Base-by-base conservation (phyloP, 108 stramenopile genomes). In the Fistulifera pelliculosa region DNA sequence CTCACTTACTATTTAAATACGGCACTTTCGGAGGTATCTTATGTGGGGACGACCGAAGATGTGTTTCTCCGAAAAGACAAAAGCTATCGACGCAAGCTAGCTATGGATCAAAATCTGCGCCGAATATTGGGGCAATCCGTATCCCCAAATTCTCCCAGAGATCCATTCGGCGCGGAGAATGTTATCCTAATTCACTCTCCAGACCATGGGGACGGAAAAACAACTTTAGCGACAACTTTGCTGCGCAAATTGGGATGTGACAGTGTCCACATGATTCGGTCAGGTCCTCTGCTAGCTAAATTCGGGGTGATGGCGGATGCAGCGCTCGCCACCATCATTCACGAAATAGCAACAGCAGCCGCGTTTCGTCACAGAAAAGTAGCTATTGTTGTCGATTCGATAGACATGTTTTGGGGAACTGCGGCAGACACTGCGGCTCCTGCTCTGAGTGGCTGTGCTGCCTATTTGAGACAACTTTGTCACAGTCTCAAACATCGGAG, bases 351-450 rank as follows among this genome's bases (percentile, higher is more conserved):
- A 13, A 49, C 83, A 14, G 61, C 70, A 27, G 78, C 79, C 40
- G 79, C 85, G 22, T 53, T 81, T 28, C 56, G 47, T 42, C 18
- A 50, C 24, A 12, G 52, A 18, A 23, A 22, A 38, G 52, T 77
- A 8, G 86, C 85, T 53, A 78, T 90, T 27, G 68, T 90, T 61
- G 56, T 90, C 25, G 89, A 90, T 41, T 78, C 80, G 18, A 48
- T 90, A 12, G 81, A 85, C 39, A 71, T 90, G 70, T 18, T 90
- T 26, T 72, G 77, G 27, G 54, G 71, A 24, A 54, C 64, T 18
- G 24, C 54, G 5, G 56, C 69, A 1, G 81, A 83, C 77, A 67
- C 83, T 24, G 73, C 83, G 25, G 54, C 67, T 27, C 79, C 81
- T 18, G 71, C 80, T 18, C 61, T 81, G 38, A 83, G 79, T 66